Base-by-base conservation (phyloP, 2,329 filamentous ascomycete genomes). In the Didymella lethalis region DNA sequence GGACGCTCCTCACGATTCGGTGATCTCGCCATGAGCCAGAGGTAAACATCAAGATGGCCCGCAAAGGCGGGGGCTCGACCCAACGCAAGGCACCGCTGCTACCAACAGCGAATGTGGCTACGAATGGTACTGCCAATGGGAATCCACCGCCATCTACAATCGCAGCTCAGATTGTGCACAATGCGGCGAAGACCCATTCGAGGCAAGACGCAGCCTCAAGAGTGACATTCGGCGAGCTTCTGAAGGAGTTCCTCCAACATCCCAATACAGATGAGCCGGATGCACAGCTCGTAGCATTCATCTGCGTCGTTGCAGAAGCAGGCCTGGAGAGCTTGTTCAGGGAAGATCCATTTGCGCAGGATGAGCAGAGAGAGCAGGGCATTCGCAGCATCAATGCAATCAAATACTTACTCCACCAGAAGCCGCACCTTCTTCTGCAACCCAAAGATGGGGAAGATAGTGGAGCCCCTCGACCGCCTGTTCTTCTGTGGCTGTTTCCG, bases 101-200 rank as follows among this genome's bases (percentile, higher is more conserved):
- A 18, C 57, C 62, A 34, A 47, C 51, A 36, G 54, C 59, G 34
- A 73, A 69, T 59, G 71, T 65, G 41, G 44, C 60, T 44, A 20
- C 56, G 2, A 70, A 67, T 32, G 64, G 61, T 28, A 53, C 62
- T 38, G 4, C 49, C 11, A 65, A 64, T 49, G 67, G 64, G 31
- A 52, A 57, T 48, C 72, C 72, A 28, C 81, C 81, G 38, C 90
- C 92, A 12, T 97, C 93, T 16, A 96, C 93, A 10, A 84, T 97
- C 70, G 92, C 93, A 51, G 92, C 92, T 12, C 91, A 96, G 76
- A 88, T 97, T 57, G 92, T 95, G 64, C 89, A 91, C 73, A 92
- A 91, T 74, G 88, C 93, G 62, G 87, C 90, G 43, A 85, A 89
- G 23, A 85, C 86, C 48, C 83, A 85, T 50, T 84, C 83, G 62